A percentile compares a stretch with the other conserved stretches of the same genome.
Evolutionary conservation across 129 eudicot genomes (phyloP).

Genomic region (Lactuca sativa): DNA sequence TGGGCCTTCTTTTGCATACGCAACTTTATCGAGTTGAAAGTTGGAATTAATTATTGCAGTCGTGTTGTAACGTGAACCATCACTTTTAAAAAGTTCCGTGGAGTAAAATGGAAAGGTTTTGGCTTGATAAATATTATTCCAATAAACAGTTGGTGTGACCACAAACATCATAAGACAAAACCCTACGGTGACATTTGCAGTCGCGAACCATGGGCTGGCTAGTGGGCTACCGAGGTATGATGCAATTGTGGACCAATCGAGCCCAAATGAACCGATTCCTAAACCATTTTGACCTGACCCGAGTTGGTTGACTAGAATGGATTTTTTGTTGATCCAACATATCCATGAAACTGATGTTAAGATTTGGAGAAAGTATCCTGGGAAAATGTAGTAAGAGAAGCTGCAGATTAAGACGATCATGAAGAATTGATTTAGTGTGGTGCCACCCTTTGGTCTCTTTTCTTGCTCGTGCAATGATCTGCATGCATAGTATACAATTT

Average conservation of each 20-base stretch:
- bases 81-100: constrained; percentile 36
- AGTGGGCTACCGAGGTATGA: constrained; percentile 70
- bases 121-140: constrained; percentile 45
- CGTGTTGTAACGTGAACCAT: constrained; percentile 48
- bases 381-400: constrained; percentile 52
- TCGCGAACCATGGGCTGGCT: constrained; percentile 67
- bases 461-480: constrained; percentile 74
- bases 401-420: constrained; percentile 38
- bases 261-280: constrained; percentile 57
- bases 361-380: constrained; percentile 51
- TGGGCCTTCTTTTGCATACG: constrained; percentile 42
- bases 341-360: constrained; percentile 56
- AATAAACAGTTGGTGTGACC: constrained; percentile 47
- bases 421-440: constrained; percentile 55
- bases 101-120: constrained; percentile 58
- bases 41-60: constrained; percentile 35
- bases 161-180: constrained; percentile 53
- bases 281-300: constrained; percentile 68
- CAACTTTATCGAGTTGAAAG: constrained; percentile 47
- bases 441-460: constrained; percentile 43
- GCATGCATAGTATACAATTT: not conserved
- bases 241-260: constrained; percentile 69
- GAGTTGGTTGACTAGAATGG: constrained; percentile 53
- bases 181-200: constrained; percentile 50
- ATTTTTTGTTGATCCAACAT: constrained; percentile 55